phyloP scores from a whole-genome alignment of 192 early-diverging fungal species.

The Coemansia aciculifera region DNA sequence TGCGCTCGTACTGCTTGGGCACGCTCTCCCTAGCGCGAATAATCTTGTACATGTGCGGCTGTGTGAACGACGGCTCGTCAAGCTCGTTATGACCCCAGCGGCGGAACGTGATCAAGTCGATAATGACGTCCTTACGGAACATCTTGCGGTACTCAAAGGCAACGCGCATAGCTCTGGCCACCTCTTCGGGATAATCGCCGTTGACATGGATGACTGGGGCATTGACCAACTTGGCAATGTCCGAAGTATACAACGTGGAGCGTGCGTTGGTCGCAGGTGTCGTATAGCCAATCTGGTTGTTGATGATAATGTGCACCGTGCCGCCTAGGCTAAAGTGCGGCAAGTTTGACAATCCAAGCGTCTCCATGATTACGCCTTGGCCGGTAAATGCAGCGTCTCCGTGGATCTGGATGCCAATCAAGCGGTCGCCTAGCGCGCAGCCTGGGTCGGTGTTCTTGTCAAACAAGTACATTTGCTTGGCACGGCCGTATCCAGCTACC shows the following conservation, averaged over 20 bases:
- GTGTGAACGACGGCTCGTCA: conserved; percentile 96
- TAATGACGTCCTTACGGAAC: conserved; percentile 93
- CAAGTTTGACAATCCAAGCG: conserved; percentile 91
- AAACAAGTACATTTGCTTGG: conserved; percentile 85
- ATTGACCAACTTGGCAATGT: conserved; percentile 96
- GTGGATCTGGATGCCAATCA: conserved; percentile 93
- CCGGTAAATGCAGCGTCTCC: conserved; percentile 90
- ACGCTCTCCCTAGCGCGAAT: conserved; percentile 84
- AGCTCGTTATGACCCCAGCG: conserved; percentile 98
- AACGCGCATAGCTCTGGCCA: conserved; percentile 78
- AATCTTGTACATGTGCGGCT: conserved; percentile 94
- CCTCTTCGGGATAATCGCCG: conserved; percentile 92
- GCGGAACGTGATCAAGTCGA: conserved; percentile 94
- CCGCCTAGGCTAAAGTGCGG: conserved; percentile 95
- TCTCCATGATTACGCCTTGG: conserved; percentile 94
- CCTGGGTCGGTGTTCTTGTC: conserved; percentile 63
- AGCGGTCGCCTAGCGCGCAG: conserved; percentile 89
- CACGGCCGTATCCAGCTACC: conserved; percentile 92
- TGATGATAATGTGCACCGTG: conserved; percentile 95
- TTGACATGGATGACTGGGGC: conserved; percentile 96
- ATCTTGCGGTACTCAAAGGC: conserved; percentile 90
- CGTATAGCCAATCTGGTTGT: conserved; percentile 97
- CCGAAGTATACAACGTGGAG: conserved; percentile 86
- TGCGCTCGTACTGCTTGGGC: conserved; percentile 82
- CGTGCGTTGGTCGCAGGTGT: conserved; percentile 95